A percentile compares a stretch with the other conserved stretches of the same genome.
phyloP scores from a whole-genome alignment of 2,329 filamentous ascomycete species.

The Monosporascus sp. region DNA sequence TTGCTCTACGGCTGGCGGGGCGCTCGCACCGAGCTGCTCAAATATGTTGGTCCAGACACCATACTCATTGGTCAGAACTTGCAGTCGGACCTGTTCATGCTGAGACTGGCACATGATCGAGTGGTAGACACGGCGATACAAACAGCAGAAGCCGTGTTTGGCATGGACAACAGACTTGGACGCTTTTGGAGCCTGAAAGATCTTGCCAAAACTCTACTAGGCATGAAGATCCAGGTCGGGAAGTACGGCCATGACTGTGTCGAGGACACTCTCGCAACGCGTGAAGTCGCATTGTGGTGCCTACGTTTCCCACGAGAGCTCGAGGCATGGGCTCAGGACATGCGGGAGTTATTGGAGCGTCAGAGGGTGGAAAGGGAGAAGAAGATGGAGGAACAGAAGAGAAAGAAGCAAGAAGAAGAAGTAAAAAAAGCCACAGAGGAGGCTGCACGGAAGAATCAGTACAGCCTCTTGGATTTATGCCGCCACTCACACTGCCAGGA shows the following conservation, averaged over 20 bases:
- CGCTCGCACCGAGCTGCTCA: constrained; percentile 38
- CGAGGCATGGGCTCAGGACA: constrained; percentile 25
- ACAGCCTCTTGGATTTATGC: not conserved
- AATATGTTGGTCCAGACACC: constrained; percentile 36
- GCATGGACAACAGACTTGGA: constrained; percentile 1
- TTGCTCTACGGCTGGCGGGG: constrained; percentile 36
- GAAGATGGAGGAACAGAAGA: constrained; percentile 2
- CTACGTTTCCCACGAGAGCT: constrained; percentile 34
- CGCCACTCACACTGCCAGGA: too few relatives aligned
- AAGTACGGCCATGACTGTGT: constrained; percentile 40
- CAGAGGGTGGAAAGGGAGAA: not conserved
- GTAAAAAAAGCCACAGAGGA: not conserved
- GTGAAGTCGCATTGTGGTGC: constrained; percentile 44
- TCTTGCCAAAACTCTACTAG: constrained; percentile 30
- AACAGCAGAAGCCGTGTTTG: constrained; percentile 30
- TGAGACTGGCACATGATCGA: constrained; percentile 36
- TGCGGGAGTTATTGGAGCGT: constrained; percentile 2
- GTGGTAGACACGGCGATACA: constrained; percentile 42
- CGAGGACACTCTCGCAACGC: constrained; percentile 44
- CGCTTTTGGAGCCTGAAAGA: constrained; percentile 31
- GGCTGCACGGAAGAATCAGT: not conserved
- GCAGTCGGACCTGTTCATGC: constrained; percentile 37
- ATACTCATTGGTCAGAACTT: constrained; percentile 45
- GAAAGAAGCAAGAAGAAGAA: constrained; percentile 1
- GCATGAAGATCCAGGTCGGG: constrained; percentile 30